These are phyloP conservation scores for Phialemoniopsis sp. DNA, from an alignment of 2,329 filamentous ascomycete genomes.

Conservation along the genomic window DNA sequence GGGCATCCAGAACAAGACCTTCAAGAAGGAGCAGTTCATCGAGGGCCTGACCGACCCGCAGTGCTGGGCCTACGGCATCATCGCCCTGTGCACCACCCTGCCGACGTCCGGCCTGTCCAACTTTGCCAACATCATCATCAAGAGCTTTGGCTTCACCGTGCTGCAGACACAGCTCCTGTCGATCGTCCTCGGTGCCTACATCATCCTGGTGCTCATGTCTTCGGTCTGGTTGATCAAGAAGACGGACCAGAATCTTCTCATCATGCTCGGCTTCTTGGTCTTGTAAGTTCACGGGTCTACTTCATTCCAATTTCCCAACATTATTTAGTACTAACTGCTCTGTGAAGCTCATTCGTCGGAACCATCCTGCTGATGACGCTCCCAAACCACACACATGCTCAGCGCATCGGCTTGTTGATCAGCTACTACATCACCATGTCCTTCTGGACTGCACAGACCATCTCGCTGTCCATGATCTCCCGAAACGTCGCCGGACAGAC, in stretches of 20 bases:
- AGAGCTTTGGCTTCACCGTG: slow-evolving; percentile 17
- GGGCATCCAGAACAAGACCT: slow-evolving; percentile 51
- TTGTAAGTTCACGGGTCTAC: background rate
- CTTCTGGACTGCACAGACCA: slow-evolving; percentile 37
- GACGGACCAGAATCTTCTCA: slow-evolving; percentile 13
- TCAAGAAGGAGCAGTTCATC: slow-evolving; percentile 39
- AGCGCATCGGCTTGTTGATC: slow-evolving; percentile 26
- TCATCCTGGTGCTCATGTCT: slow-evolving; percentile 17
- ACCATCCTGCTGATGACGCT: slow-evolving; percentile 71
- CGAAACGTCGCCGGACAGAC: slow-evolving; percentile 70
- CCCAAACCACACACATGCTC: background rate
- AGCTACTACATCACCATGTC: slow-evolving; percentile 3
- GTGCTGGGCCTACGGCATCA: slow-evolving; percentile 59
- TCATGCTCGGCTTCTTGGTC: slow-evolving; percentile 10
- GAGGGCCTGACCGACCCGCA: slow-evolving; percentile 62
- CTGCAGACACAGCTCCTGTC: slow-evolving; percentile 21
- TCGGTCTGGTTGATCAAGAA: slow-evolving; percentile 13
- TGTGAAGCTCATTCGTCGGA: slow-evolving; percentile 60
- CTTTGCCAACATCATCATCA: slow-evolving; percentile 26
- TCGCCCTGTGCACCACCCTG: slow-evolving; percentile 58
- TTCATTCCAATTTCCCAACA: too few species aligned
- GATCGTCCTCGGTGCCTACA: slow-evolving; percentile 19
- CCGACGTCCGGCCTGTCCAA: slow-evolving; percentile 27
- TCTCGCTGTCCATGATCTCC: slow-evolving; percentile 63
- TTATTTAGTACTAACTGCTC: too few species aligned